Evolutionary conservation across 2,329 filamentous ascomycete genomes (phyloP), one percentile per base, ranked within the genome.

Genomic region (Aspergillus felis): DNA sequence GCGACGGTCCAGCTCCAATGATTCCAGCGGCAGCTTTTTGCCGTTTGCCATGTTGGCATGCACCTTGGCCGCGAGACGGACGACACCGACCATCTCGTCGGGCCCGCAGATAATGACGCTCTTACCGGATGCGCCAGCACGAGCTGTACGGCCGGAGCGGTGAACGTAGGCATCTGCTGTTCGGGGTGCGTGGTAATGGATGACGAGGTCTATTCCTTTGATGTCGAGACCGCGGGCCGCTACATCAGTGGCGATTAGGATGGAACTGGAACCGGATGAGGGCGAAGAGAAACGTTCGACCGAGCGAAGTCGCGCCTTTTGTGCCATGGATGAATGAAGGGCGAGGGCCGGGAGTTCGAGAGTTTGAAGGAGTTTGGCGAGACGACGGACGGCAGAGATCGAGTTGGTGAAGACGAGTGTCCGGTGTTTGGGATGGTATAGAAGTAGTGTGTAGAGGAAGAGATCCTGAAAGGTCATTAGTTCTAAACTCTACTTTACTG

Each of bases 391-490:
- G 2, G 93, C 89, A 53, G 90, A 90, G 73, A 99, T 97, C 48
- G 92, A 96, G 77, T 99, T 99, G 28, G 92, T 92, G 73, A 99
- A 99, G 50, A 99, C 86, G 2, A 99, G 81, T 0, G 91, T 92
- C 32, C 92, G 89, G 41, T 87, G 84, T 50, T 87, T 87, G 1
- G 90, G 87, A 70, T 96, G 89, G 56, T 96, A 85, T 2, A 97
- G 82, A 0, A 97, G 82, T 8, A 96, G 81, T 0, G 92, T 84
- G 75, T 99, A 99, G 44, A 97, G 87, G 64, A 93, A 97, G 9
- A 99, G 85, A 73, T 99, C 94, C 84, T 90, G 58, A 12, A 42
- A 22, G 7, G 12, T 42, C 10, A 42, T 59, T 56, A 61, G 58
- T 48, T n/a, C 2, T 44, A 28, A 28, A n/a, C 20, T 42, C 9